Evolutionary conservation across 345 rosid species (phyloP).

Genomic region (Arabis alpina): DNA sequence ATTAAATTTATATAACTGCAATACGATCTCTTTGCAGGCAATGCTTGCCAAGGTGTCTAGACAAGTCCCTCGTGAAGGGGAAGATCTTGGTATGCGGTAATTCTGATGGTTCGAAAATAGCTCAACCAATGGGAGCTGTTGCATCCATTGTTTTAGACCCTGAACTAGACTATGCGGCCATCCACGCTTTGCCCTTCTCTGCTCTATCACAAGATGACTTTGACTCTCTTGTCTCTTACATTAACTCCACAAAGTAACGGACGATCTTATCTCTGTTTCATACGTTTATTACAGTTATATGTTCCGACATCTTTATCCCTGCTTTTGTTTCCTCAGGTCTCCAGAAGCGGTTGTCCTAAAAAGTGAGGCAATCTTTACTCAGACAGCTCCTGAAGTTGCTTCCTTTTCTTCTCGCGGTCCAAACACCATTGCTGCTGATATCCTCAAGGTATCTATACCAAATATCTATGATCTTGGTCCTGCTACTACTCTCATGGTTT

Average conservation of each 20-base stretch:
- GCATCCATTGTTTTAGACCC: constrained; percentile 17
- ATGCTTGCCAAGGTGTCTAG: neutral
- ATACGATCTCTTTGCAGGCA: too few species aligned
- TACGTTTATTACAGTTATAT: too few species aligned
- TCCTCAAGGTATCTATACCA: constrained; percentile 35
- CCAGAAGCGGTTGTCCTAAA: constrained; percentile 24
- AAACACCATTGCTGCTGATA: constrained; percentile 1
- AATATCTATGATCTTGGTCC: neutral
- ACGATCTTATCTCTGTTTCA: constrained; percentile 4
- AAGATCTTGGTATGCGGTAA: constrained; percentile 42
- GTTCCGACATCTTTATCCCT: neutral
- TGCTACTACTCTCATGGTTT: neutral
- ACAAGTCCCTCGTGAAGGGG: constrained; percentile 24
- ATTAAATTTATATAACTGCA: too few species aligned
- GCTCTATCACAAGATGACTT: neutral
- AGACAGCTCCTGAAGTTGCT: too few species aligned
- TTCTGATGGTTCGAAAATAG: fast-evolving
- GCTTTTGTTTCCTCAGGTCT: constrained; percentile 16
- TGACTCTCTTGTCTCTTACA: neutral
- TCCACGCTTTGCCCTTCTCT: constrained; percentile 25
- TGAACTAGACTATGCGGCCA: neutral
- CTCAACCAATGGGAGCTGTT: constrained; percentile 7
- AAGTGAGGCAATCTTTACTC: too few species aligned
- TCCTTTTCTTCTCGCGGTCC: too few species aligned
- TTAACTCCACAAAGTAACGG: constrained; percentile 41